phyloP scores from a whole-genome alignment of 768 basidiomycete species.

The Neoboletus subvelutipes region DNA sequence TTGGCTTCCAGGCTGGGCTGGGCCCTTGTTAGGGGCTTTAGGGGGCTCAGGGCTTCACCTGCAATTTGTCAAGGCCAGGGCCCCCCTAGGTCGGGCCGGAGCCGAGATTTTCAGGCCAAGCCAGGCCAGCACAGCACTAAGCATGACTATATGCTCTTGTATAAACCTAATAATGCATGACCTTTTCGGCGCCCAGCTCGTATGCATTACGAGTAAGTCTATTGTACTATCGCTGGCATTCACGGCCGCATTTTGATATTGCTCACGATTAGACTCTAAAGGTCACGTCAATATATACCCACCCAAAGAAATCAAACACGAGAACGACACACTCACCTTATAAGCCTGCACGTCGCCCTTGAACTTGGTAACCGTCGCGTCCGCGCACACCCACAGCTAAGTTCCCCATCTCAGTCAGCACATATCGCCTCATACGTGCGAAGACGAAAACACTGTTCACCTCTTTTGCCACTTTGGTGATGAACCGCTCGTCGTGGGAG shows the following conservation, averaged over 20 bases:
- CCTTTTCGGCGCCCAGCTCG: too few relatives aligned
- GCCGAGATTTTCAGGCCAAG: too few relatives aligned
- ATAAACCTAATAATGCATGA: too few relatives aligned
- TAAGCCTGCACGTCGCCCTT: conserved; percentile 88
- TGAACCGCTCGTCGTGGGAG: conserved; percentile 95
- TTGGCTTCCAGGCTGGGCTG: too few relatives aligned
- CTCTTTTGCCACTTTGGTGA: conserved; percentile 85
- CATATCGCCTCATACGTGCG: background rate
- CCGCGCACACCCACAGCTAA: conserved; percentile 92
- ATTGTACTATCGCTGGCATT: background rate
- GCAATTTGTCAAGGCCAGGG: too few relatives aligned
- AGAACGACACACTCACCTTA: conserved; percentile 54
- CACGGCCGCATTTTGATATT: conserved; percentile 61
- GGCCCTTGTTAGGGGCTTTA: too few relatives aligned
- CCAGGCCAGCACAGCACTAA: too few relatives aligned
- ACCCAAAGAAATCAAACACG: background rate
- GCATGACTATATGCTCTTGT: too few relatives aligned
- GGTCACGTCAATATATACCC: conserved; percentile 8
- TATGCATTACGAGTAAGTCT: too few relatives aligned
- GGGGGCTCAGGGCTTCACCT: too few relatives aligned
- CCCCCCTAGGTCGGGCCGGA: too few relatives aligned
- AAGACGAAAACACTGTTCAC: conserved; percentile 34
- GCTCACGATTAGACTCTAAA: conserved; percentile 70
- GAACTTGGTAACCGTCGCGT: conserved; percentile 79
- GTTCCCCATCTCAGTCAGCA: conserved; percentile 5